Conservation (phyloP, 1,139 yeast genomes). For the Suhomyces panamericanus region DNA sequence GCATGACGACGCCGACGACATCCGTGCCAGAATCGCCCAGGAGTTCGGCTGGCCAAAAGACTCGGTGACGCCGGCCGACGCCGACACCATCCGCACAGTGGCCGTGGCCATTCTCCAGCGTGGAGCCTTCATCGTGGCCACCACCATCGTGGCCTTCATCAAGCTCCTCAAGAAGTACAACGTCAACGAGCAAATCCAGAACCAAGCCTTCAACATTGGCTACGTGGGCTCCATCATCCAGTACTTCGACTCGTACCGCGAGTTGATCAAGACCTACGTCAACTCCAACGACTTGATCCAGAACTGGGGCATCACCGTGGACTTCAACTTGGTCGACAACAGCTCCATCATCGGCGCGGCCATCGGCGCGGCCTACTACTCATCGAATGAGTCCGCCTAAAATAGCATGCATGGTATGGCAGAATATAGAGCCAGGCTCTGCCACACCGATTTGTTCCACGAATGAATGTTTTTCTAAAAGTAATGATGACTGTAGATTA, state of each 20-base stretch:
- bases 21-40: constrained; percentile 23
- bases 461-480: not conserved
- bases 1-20: constrained; percentile 22
- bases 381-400: not conserved
- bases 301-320: constrained; percentile 31
- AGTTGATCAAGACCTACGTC: constrained; percentile 29
- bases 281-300: constrained; percentile 32
- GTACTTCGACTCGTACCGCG: constrained; percentile 38
- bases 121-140: constrained; percentile 46
- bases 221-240: constrained; percentile 47
- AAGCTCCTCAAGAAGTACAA: constrained; percentile 37
- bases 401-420: constrained; percentile 9
- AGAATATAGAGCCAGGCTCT: not conserved
- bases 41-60: constrained; percentile 26
- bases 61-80: constrained; percentile 26
- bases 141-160: constrained; percentile 36
- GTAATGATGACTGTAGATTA: too few relatives aligned
- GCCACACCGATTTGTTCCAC: not conserved
- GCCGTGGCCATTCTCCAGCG: constrained; percentile 35
- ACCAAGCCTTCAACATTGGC: constrained; percentile 35
- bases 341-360: constrained; percentile 52
- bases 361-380: constrained; percentile 45
- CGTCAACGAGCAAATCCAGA: constrained; percentile 17
- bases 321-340: constrained; percentile 40
- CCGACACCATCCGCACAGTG: constrained; percentile 28